Evolutionary conservation across 352 stramenopile species (phyloP).

Genomic region (Phytophthora melonis): DNA sequence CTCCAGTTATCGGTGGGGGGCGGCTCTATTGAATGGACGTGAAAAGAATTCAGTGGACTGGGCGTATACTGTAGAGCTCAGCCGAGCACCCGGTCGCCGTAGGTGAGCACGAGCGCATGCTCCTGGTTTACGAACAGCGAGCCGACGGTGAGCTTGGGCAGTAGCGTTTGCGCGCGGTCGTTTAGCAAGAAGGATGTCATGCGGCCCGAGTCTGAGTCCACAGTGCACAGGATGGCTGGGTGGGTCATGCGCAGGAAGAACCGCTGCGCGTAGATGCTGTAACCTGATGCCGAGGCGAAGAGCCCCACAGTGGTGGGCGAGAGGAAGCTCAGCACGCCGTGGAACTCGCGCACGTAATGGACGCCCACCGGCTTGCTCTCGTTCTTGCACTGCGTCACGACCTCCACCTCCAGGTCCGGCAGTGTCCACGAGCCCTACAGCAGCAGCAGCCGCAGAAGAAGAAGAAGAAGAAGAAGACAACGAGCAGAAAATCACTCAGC

Average conservation of each 20-base stretch:
- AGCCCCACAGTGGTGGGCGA: conserved; percentile 57
- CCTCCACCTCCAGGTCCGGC: conserved; percentile 64
- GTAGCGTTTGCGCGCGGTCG: conserved; percentile 54
- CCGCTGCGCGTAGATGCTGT: conserved; percentile 80
- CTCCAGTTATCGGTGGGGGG: neutral
- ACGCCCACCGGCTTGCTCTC: conserved; percentile 76
- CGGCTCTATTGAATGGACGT: conserved; percentile 19
- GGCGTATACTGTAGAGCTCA: conserved; percentile 11
- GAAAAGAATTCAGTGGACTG: conserved; percentile 10
- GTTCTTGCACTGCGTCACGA: conserved; percentile 88
- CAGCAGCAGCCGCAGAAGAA: neutral
- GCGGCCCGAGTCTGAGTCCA: conserved; percentile 41
- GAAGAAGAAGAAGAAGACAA: neutral
- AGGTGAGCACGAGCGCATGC: conserved; percentile 77
- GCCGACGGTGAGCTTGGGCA: conserved; percentile 72
- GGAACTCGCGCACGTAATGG: conserved; percentile 76
- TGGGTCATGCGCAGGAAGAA: conserved; percentile 77
- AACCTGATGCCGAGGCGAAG: conserved; percentile 80
- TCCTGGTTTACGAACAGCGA: conserved; percentile 72
- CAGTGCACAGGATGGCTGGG: conserved; percentile 66
- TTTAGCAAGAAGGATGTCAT: conserved; percentile 77
- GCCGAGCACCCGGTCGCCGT: conserved; percentile 72
- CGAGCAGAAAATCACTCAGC: neutral
- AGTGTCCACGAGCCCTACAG: conserved; percentile 69
- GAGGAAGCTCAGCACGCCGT: conserved; percentile 69